Evolutionary conservation across 148 eudicot species (phyloP).

Genomic region (Nyssa sinensis): DNA sequence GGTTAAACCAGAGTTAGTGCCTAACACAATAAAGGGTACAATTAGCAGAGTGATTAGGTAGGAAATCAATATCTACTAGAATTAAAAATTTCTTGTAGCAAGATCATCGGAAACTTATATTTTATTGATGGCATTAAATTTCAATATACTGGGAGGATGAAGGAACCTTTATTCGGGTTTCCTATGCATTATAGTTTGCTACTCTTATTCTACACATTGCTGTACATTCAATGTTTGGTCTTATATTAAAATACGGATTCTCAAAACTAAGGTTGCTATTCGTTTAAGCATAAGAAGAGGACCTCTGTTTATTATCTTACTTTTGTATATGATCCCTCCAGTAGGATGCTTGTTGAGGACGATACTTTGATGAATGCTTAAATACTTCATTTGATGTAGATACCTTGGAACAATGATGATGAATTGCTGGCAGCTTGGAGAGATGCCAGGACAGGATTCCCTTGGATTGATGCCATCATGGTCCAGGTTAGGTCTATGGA

Average conservation of each 20-base stretch:
- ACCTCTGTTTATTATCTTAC: too few species aligned
- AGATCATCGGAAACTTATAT: too few species aligned
- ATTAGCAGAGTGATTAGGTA: neutral
- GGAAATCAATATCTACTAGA: neutral
- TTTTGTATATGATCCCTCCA: neutral
- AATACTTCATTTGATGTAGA: constrained; percentile 33
- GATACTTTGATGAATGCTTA: neutral
- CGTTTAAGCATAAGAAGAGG: too few species aligned
- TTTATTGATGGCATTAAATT: neutral
- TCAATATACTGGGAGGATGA: neutral
- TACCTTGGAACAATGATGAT: constrained; percentile 80
- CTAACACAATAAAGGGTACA: neutral
- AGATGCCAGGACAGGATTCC: constrained; percentile 89
- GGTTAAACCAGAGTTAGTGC: too few species aligned
- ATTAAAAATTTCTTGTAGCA: neutral
- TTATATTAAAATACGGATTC: neutral
- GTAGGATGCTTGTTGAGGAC: neutral
- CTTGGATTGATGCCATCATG: constrained; percentile 99
- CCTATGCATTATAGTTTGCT: too few species aligned
- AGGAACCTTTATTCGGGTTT: too few species aligned
- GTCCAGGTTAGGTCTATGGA: constrained; percentile 55
- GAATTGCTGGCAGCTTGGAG: constrained; percentile 84
- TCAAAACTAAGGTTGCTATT: too few species aligned
- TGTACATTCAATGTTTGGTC: too few species aligned
- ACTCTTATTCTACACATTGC: too few species aligned